These are phyloP conservation scores for Baorangia bicolor DNA, from an alignment of 768 basidiomycete genomes.

Conservation along the genomic window DNA sequence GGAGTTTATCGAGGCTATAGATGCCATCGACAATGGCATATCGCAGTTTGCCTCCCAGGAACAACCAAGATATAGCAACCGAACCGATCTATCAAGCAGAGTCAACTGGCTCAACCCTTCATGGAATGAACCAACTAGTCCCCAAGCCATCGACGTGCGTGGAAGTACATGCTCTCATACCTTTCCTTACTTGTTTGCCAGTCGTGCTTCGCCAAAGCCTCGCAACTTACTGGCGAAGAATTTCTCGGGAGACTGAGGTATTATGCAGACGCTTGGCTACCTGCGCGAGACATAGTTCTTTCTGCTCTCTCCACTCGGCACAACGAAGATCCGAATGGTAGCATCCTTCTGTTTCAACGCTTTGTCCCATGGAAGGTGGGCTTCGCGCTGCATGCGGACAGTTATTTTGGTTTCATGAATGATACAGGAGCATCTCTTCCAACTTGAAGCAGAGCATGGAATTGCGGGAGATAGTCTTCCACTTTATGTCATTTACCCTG, in stretches of 20 bases:
- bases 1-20: slow-evolving; percentile 94
- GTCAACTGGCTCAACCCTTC: slow-evolving; percentile 84
- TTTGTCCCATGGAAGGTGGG: slow-evolving; percentile 88
- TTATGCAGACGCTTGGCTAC: slow-evolving; percentile 88
- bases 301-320: slow-evolving; percentile 56
- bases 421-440: slow-evolving; percentile 82
- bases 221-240: slow-evolving; percentile 78
- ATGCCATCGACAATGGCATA: slow-evolving; percentile 95
- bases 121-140: slow-evolving; percentile 82
- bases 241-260: slow-evolving; percentile 79
- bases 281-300: slow-evolving; percentile 78
- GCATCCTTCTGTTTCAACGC: slow-evolving; percentile 74
- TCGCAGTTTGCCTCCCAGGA: slow-evolving; percentile 70
- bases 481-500: slow-evolving; percentile 88
- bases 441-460: slow-evolving; percentile 64
- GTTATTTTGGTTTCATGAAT: slow-evolving; percentile 15
- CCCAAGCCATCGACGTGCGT: slow-evolving; percentile 72
- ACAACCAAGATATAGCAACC: slow-evolving; percentile 66
- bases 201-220: slow-evolving; percentile 78
- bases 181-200: slow-evolving; percentile 31
- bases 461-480: slow-evolving; percentile 52
- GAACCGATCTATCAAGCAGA: slow-evolving; percentile 83
- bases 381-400: not conserved
- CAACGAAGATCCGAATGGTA: slow-evolving; percentile 65
- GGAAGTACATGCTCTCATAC: not conserved